A percentile compares a stretch with the other conserved stretches of the same genome.
Evolutionary conservation across 1,139 yeast genomes (phyloP).

Genomic region (Eremothecium sinecaudum): DNA sequence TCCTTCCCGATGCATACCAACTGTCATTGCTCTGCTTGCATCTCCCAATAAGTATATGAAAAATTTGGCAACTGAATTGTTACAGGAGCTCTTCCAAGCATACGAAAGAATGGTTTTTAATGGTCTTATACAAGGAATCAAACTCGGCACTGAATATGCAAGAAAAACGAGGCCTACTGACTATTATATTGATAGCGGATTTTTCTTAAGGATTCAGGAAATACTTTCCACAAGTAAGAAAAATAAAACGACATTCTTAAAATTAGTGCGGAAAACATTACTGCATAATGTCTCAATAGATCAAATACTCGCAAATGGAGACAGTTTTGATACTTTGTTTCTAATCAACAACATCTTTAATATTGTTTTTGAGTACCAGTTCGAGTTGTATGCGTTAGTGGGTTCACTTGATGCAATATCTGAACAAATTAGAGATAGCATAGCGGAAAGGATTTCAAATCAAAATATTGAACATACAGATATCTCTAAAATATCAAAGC

Average conservation of each 20-base stretch:
- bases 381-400: conserved; percentile 16
- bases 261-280: conserved; percentile 14
- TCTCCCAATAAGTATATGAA: conserved; percentile 40
- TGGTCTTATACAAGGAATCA: conserved; percentile 57
- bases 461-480: conserved; percentile 1
- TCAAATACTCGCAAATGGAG: conserved; percentile 5
- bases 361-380: conserved; percentile 17
- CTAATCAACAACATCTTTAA: conserved; percentile 18
- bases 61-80: conserved; percentile 43
- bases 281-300: conserved; percentile 8
- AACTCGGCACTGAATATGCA: conserved; percentile 42
- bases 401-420: conserved; percentile 21
- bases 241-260: conserved; percentile 15
- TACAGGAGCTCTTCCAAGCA: conserved; percentile 47
- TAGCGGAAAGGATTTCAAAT: conserved; percentile 6
- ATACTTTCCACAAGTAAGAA: conserved; percentile 15
- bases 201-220: conserved; percentile 14
- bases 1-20: conserved; percentile 60
- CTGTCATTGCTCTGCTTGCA: conserved; percentile 60
- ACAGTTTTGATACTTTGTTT: conserved; percentile 13
- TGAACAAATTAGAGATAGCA: conserved; percentile 18
- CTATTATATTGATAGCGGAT: conserved; percentile 22
- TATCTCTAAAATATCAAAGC: neutral
- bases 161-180: conserved; percentile 10
- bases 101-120: conserved; percentile 64